These are phyloP conservation scores for Zymoseptoria passerinii DNA, from an alignment of 2,329 filamentous ascomycete genomes.

Conservation along the genomic window DNA sequence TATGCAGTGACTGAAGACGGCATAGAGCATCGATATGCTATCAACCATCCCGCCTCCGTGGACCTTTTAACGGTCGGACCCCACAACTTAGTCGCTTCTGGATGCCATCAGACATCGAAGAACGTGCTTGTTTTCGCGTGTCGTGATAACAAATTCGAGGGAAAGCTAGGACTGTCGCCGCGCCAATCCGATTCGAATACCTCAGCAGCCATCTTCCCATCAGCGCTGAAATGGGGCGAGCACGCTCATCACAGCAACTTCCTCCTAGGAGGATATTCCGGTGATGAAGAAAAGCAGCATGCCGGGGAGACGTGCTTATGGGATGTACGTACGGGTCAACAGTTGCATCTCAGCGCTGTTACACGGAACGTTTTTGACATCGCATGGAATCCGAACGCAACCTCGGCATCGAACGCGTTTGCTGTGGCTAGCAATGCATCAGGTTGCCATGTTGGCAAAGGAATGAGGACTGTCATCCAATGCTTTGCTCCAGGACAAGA, in stretches of 20 bases:
- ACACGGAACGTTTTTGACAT: constrained; percentile 51
- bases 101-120: constrained; percentile 8
- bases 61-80: constrained; percentile 39
- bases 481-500: constrained; percentile 40
- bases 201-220: constrained; percentile 31
- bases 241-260: constrained; percentile 32
- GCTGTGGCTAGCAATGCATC: constrained; percentile 44
- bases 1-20: constrained; percentile 22
- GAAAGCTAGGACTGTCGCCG: constrained; percentile 12
- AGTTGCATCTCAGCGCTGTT: constrained; percentile 38
- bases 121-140: constrained; percentile 18
- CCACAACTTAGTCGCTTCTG: constrained; percentile 17
- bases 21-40: constrained; percentile 11
- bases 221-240: constrained; percentile 42
- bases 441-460: constrained; percentile 30
- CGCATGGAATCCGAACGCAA: constrained; percentile 46
- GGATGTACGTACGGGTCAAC: constrained; percentile 38
- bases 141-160: background rate
- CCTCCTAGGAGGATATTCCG: constrained; percentile 48
- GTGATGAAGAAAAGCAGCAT: constrained; percentile 31
- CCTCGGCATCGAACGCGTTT: constrained; percentile 35
- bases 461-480: constrained; percentile 44
- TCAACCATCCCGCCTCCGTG: constrained; percentile 42
- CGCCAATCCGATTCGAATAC: constrained; percentile 21
- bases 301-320: constrained; percentile 49